Evolutionary conservation across 1,284 basidiomycete species (phyloP), one percentile per base, ranked within the genome.

Genomic region (Cystobasidium pallidum): DNA sequence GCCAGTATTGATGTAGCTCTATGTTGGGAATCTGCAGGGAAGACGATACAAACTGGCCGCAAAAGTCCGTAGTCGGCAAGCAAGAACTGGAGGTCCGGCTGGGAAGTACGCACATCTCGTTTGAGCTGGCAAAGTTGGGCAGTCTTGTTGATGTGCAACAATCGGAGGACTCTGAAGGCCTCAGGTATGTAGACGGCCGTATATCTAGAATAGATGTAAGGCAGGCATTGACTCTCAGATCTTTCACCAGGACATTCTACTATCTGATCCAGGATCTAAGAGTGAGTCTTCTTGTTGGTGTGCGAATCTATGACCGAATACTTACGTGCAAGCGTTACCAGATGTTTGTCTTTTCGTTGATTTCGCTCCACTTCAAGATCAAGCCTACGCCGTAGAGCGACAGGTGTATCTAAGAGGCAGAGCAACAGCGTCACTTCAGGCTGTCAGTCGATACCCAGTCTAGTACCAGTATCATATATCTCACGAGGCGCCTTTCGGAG

Each of bases 51-150:
- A 90, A 92, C 78, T 99, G 95, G 96, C 95, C 95, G 3, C 95
- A 96, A 84, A 97, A 95, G 85, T 96, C 97, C 81, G 91, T 96
- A 55, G 92, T 96, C 24, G 96, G 95, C 52, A 92, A 94, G 82
- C 95, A 99, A 81, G 96, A 99, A 82, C 86, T 99, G 58, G 95
- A 99, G 82, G 91, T 99, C 70, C 87, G 92, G 73, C 82, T 97
- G 72, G 94, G 94, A 55, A 94, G 90, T 79, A 92, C 97, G 78
- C 95, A 98, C 80, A 97, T 99, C 75, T 90, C 93, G 0, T 99
- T 99, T 77, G 95, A 99, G 94, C 98, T 96, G 8, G 93, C 94
- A 45, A 99, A 99, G 85, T 94, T 99, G 59, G 95, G 95, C 24
- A 92, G 94, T 11, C 83, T 99, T 54, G 92, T 95, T 51, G 95